phyloP scores from a whole-genome alignment of 1,284 basidiomycete genomes.

The Moesziomyces antarcticus region DNA sequence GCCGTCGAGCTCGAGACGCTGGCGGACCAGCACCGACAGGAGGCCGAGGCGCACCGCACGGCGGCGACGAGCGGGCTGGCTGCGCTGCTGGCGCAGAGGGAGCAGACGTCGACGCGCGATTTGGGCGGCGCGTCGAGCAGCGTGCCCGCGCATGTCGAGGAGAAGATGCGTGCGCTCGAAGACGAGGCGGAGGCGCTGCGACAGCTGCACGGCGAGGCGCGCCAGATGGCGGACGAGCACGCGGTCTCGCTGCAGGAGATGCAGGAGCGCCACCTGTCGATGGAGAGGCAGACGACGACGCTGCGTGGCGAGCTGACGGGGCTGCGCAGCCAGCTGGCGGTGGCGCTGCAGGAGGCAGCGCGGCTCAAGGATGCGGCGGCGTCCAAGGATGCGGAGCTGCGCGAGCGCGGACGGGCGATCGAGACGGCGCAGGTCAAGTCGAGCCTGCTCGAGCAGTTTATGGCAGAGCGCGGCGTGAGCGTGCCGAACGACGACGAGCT shows the following conservation, averaged over 20 bases:
- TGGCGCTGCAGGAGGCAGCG: constrained; percentile 78
- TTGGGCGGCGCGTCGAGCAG: constrained; percentile 14
- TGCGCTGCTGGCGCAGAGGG: constrained; percentile 57
- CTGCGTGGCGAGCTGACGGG: constrained; percentile 82
- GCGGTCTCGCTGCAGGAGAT: constrained; percentile 75
- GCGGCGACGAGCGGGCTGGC: constrained; percentile 60
- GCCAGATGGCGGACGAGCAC: constrained; percentile 67
- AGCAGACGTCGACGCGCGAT: constrained; percentile 43
- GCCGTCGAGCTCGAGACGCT: constrained; percentile 79
- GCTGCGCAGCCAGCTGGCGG: constrained; percentile 80
- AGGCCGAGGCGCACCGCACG: constrained; percentile 61
- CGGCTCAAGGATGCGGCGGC: constrained; percentile 72
- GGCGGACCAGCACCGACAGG: constrained; percentile 72
- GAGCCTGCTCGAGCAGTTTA: constrained; percentile 83
- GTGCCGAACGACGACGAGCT: constrained; percentile 65
- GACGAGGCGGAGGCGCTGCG: constrained; percentile 62
- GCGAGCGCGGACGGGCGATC: constrained; percentile 76
- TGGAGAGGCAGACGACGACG: constrained; percentile 77
- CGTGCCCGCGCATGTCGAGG: constrained; percentile 53
- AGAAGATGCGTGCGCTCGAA: constrained; percentile 61
- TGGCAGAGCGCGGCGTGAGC: constrained; percentile 77
- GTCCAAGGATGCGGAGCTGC: constrained; percentile 74
- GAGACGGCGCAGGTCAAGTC: constrained; percentile 81
- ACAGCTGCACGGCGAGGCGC: constrained; percentile 60
- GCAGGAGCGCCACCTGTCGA: constrained; percentile 74